Percentiles rank a stretch among this genome's conserved stretches.
These are phyloP conservation scores for Trichoderma atrobrunneum DNA, from an alignment of 2,329 filamentous ascomycete species.

Conservation along the genomic window DNA sequence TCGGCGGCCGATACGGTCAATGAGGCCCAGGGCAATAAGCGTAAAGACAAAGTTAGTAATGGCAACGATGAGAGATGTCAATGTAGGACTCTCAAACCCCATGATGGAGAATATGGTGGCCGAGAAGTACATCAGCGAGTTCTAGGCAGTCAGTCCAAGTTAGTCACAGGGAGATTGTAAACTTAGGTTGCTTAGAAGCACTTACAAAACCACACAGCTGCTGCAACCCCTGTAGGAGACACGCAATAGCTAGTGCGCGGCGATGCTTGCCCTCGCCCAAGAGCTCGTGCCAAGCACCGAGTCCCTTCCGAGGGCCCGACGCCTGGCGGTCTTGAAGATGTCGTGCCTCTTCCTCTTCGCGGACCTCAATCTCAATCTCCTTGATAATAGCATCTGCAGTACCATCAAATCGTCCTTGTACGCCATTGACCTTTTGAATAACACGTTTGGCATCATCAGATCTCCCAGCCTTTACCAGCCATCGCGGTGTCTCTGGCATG, in stretches of 20 bases:
- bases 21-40: conserved; percentile 68
- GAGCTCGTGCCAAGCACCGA: conserved; percentile 52
- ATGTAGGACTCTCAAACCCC: conserved; percentile 73
- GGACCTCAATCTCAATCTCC: conserved; percentile 70
- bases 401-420: conserved; percentile 39
- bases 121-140: conserved; percentile 90
- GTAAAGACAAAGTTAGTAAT: conserved; percentile 82
- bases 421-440: conserved; percentile 62
- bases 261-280: conserved; percentile 61
- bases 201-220: conserved; percentile 81
- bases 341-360: conserved; percentile 61
- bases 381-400: conserved; percentile 60
- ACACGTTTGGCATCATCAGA: conserved; percentile 62
- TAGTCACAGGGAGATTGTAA: not conserved
- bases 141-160: conserved; percentile 42
- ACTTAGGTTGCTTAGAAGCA: conserved; percentile 20
- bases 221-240: conserved; percentile 81
- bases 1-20: conserved; percentile 76
- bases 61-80: conserved; percentile 77
- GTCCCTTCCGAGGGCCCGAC: conserved; percentile 34
- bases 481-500: conserved; percentile 87
- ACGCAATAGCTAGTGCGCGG: conserved; percentile 78
- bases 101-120: conserved; percentile 77
- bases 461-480: conserved; percentile 70
- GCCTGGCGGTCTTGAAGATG: conserved; percentile 33